Evolutionary conservation across 2,329 filamentous ascomycete genomes (phyloP), one percentile per base, ranked within the genome.

Genomic region (Pseudogymnoascus sp.): DNA sequence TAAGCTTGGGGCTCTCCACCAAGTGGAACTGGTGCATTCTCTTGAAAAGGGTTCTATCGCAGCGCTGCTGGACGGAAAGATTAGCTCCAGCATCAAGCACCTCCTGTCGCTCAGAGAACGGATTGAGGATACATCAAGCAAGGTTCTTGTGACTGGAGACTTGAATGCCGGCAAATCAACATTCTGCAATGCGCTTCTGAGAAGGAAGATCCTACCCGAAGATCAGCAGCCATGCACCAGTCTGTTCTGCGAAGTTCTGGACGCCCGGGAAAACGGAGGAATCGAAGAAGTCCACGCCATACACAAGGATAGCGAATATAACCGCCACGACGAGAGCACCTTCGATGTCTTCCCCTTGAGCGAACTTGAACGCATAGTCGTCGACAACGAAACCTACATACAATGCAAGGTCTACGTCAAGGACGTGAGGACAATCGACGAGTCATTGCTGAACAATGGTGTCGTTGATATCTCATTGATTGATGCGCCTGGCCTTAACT

Each of bases 381-480:
- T 88, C 20, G 91, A 97, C 72, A 95, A 95, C 71, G 84, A 88
- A 59, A 86, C 84, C 34, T 99, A 96, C 70, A 88, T 89, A 61
- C 91, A 96, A 71, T 97, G 94, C 83, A 99, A 99, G 75, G 87
- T 99, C 59, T 99, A 97, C 70, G 87, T 99, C 66, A 92, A 88
- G 74, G 94, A 99, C 71, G 87, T 89, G 32, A 86, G 94, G 61
- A 82, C 87, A 0, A 91, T 97, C 54, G 91, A 97, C 69, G 89
- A 97, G 71, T 97, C 93, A 6, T 77, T 99, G 6, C 84, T 99
- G 61, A 97, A 96, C 76, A 99, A 99, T 67, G 94, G 94, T 9
- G 92, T 97, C 1, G 94, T 99, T 41, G 94, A 99, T 70, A 99
- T 99, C 72, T 92, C 94, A 0, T 81, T 99, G 60, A 99, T 99